Conservation (phyloP, 169 alveolate species). For the Plasmodium gaboni region DNA sequence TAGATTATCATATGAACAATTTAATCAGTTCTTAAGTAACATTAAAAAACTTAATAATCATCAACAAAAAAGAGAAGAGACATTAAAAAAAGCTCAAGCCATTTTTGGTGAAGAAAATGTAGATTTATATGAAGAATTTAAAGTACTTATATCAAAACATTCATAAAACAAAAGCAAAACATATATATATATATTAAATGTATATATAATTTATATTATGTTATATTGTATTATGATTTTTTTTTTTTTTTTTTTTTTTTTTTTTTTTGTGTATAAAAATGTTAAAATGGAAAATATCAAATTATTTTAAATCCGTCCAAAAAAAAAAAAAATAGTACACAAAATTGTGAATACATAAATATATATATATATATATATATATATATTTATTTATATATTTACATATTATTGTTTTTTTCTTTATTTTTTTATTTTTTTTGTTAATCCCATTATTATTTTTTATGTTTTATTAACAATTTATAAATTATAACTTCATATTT, state of each 20-base stretch:
- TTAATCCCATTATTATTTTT: no score
- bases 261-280: not conserved
- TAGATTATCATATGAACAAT: constrained; percentile 85
- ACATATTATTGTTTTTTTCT: no score
- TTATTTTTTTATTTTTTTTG: no score
- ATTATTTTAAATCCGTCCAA: no score
- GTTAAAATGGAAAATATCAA: no score
- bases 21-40: constrained; percentile 85
- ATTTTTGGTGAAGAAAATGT: constrained; percentile 81
- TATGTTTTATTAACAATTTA: no score
- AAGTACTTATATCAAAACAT: constrained; percentile 82
- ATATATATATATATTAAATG: constrained; percentile 13
- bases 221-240: not conserved
- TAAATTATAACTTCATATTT: no score
- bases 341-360: no score
- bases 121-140: constrained; percentile 85
- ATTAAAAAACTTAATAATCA: constrained; percentile 90
- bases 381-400: no score
- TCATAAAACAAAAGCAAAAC: constrained; percentile 59
- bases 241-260: constrained; percentile 21
- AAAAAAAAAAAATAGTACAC: no score
- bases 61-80: constrained; percentile 87
- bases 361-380: no score
- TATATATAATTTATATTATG: not conserved
- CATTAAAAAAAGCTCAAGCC: constrained; percentile 79